These are phyloP conservation scores for Inonotus hispidus DNA, from an alignment of 1,284 basidiomycete species.

Conservation along the genomic window DNA sequence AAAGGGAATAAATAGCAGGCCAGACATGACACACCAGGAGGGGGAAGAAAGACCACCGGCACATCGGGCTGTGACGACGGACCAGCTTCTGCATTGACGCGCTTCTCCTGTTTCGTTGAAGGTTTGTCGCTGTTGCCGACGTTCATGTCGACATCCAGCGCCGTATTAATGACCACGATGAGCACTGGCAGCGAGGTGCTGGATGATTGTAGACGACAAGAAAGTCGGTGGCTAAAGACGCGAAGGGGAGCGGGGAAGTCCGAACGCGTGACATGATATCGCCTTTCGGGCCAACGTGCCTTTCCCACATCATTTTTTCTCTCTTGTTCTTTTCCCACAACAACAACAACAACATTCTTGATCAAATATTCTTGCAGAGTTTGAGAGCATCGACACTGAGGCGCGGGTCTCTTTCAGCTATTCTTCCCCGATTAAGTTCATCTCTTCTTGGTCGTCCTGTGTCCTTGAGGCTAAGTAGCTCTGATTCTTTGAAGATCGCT, in stretches of 20 bases:
- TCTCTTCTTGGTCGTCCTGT: no score
- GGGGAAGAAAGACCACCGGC: constrained; percentile 35
- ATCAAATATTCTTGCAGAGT: no score
- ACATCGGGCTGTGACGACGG: constrained; percentile 27
- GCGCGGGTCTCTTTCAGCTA: no score
- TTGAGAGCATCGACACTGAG: no score
- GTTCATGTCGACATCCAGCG: constrained; percentile 11
- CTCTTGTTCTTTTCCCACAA: neutral
- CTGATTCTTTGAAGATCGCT: neutral
- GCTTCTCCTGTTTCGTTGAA: constrained; percentile 4
- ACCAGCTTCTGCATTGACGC: constrained; percentile 27
- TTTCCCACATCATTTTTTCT: neutral
- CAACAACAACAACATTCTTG: neutral
- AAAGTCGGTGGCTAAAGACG: neutral
- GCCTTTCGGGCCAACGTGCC: neutral
- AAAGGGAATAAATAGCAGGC: neutral
- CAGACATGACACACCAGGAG: constrained; percentile 32
- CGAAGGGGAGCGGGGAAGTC: neutral
- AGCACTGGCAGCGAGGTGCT: neutral
- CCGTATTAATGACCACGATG: neutral
- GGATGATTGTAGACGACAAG: neutral
- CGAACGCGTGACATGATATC: neutral
- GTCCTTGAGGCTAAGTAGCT: no score
- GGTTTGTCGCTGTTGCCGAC: neutral
- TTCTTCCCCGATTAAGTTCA: no score